These are phyloP conservation scores for Wickerhamiella musiphila DNA, from an alignment of 805 yeast species.

Conservation along the genomic window DNA sequence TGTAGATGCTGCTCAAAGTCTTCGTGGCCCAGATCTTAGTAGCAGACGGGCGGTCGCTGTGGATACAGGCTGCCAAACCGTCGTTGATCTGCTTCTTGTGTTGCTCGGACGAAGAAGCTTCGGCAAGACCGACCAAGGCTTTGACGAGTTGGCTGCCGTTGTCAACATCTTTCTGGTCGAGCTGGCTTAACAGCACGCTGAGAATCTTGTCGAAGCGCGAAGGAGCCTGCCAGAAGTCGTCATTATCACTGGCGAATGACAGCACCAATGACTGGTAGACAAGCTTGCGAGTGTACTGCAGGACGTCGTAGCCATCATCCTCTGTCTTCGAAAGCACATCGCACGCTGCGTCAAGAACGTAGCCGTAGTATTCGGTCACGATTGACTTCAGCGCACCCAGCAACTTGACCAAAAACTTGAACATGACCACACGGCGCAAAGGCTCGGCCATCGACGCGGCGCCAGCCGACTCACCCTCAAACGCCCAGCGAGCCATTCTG, in stretches of 20 bases:
- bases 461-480: constrained; percentile 62
- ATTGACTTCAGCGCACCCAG: constrained; percentile 75
- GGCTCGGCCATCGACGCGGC: constrained; percentile 25
- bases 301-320: constrained; percentile 20
- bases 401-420: constrained; percentile 68
- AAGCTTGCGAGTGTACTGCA: constrained; percentile 49
- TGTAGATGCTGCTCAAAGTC: constrained; percentile 64
- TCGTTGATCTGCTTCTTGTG: constrained; percentile 58
- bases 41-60: constrained; percentile 36
- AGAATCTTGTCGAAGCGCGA: constrained; percentile 65
- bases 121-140: constrained; percentile 60
- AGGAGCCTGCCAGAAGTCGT: constrained; percentile 86
- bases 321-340: constrained; percentile 35
- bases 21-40: constrained; percentile 71
- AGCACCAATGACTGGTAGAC: constrained; percentile 55
- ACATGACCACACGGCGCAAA: constrained; percentile 55
- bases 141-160: constrained; percentile 71
- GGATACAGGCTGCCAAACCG: constrained; percentile 42
- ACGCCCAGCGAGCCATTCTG: constrained; percentile 76
- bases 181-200: constrained; percentile 45
- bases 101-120: constrained; percentile 37
- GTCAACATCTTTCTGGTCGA: constrained; percentile 40
- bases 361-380: constrained; percentile 75
- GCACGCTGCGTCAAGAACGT: constrained; percentile 59
- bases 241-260: constrained; percentile 77